Evolutionary conservation across 2,329 filamentous ascomycete genomes (phyloP), one percentile per base, ranked within the genome.

Genomic region (Stenocarpella maydis): DNA sequence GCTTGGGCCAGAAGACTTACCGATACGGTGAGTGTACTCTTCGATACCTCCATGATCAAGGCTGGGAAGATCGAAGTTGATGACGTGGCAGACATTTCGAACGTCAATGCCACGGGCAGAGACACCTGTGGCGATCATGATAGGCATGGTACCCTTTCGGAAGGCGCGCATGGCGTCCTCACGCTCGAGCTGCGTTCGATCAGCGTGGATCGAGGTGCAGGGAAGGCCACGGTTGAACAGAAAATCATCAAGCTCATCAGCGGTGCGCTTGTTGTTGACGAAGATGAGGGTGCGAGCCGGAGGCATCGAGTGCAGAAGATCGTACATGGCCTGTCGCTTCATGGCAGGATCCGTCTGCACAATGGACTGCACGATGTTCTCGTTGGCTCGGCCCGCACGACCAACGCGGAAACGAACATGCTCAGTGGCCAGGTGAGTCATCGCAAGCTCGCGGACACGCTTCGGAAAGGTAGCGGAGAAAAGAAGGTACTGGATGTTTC

Each of bases 391-490:
- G 41, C 96, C 96, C 31, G 94, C 89, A 75, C 95, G 93, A 37
- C 96, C 96, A 72, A 98, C 92, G 52, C 90, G 91, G 78, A 99
- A 90, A 26, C 92, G 92, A 63, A 97, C 85, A 75, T 94, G 90
- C 50, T 93, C 89, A 14, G 88, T 84, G 0, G 91, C 85, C 69
- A 99, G 88, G 76, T 95, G 92, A 34, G 92, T 85, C 69, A 88
- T 90, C 14, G 95, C 95, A 17, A 98, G 82, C 28, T 91, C 85
- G 37, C 94, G 93, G 72, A 93, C 89, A 0, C 83, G 83, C 82
- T 92, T 94, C 49, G 95, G 93, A 80, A 99, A 98, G 0, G 96
- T 98, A 0, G 96, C 96, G 0, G 94, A 97, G 79, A 98, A 98
- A 83, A 99, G 91, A 80, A 97, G 86, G 78, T 90, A 91, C 68